Conservation (phyloP, 2,329 filamentous ascomycete genomes). For the Alternaria tenuissima region DNA sequence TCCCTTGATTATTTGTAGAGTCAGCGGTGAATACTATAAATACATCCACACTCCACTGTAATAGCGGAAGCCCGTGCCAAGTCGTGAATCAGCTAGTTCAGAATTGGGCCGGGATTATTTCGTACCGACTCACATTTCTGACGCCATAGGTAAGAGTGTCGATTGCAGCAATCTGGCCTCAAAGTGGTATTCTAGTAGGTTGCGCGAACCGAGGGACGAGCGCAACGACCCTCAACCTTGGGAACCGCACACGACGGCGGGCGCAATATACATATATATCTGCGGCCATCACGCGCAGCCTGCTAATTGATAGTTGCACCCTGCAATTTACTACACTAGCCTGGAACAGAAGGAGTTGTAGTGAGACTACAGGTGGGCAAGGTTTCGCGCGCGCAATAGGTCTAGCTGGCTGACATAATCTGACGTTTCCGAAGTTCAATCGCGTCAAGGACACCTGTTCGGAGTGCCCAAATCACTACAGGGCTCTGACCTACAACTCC, state of each 20-base stretch:
- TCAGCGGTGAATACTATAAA: not conserved
- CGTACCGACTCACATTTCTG: slow-evolving; percentile 2
- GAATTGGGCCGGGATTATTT: not conserved
- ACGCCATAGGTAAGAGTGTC: slow-evolving; percentile 9
- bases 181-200: not conserved
- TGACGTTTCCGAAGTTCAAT: slow-evolving; percentile 15
- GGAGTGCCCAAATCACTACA: slow-evolving; percentile 24
- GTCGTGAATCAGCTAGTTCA: slow-evolving; percentile 1
- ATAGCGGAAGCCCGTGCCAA: slow-evolving; percentile 3
- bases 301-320: not conserved
- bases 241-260: not conserved
- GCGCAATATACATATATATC: not conserved
- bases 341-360: slow-evolving; percentile 10
- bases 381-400: slow-evolving; percentile 16
- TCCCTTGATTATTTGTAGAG: not conserved
- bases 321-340: slow-evolving; percentile 16
- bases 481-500: slow-evolving; percentile 30
- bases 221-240: not conserved
- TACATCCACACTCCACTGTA: not conserved
- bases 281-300: slow-evolving; percentile 1
- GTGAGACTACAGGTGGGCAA: slow-evolving; percentile 7
- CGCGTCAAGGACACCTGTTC: slow-evolving; percentile 30
- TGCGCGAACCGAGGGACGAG: slow-evolving; percentile 9
- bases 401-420: slow-evolving; percentile 30
- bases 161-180: slow-evolving; percentile 15